Evolutionary conservation across 2,329 filamentous ascomycete species (phyloP).

Genomic region (Elsinoe arachidis): DNA sequence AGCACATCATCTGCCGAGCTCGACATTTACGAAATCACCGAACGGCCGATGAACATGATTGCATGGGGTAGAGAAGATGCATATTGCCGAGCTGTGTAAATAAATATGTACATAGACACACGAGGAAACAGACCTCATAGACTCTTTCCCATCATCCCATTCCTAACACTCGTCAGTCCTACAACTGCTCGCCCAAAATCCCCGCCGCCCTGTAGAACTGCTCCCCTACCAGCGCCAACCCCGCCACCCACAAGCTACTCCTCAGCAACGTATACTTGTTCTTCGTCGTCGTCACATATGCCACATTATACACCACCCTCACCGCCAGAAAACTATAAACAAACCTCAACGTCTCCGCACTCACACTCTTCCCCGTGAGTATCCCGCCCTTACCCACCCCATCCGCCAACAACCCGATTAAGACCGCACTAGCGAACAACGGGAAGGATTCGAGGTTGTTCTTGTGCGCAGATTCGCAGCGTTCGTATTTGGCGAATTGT

Average conservation of each 20-base stretch:
- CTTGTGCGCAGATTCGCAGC: conserved; percentile 37
- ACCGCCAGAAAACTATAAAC: conserved; percentile 30
- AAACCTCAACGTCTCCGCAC: conserved; percentile 28
- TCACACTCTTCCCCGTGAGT: conserved; percentile 15
- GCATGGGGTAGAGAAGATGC: not conserved
- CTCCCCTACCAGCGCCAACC: conserved; percentile 24
- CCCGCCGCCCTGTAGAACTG: conserved; percentile 24
- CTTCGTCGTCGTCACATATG: conserved; percentile 28
- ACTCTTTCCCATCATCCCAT: not conserved
- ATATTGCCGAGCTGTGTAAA: not conserved
- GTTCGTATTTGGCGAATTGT: conserved; percentile 35
- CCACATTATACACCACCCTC: conserved; percentile 30
- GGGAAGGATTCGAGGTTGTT: conserved; percentile 42
- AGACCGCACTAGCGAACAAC: conserved; percentile 36
- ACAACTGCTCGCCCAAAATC: conserved; percentile 9
- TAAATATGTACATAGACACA: not conserved
- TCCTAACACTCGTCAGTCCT: not conserved
- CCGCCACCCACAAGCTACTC: conserved; percentile 24
- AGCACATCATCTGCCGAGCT: not conserved
- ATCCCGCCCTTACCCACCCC: conserved; percentile 23
- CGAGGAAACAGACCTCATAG: not conserved
- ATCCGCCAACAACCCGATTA: conserved; percentile 36
- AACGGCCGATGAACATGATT: conserved; percentile 9
- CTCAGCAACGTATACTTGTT: conserved; percentile 21
- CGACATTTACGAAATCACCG: conserved; percentile 4